Evolutionary conservation across 2,329 filamentous ascomycete species (phyloP), one percentile per base, ranked within the genome.

Genomic region (Pseudohalonectria lignicola): DNA sequence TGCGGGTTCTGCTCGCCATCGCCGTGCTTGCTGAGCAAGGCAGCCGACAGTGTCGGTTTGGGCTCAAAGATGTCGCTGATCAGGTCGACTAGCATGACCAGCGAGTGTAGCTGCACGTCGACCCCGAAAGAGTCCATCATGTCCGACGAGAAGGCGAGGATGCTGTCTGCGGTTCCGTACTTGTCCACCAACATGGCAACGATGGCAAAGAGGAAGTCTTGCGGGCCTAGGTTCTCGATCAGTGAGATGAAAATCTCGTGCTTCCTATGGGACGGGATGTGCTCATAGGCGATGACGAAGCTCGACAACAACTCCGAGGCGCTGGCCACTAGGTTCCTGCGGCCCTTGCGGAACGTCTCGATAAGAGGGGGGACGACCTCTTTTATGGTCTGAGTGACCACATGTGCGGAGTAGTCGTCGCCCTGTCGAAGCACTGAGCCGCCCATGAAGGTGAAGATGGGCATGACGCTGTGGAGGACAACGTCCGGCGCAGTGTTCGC

Each of bases 401-500:
- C 90, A 55, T 94, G 86, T 11, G 88, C 87, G 17, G 92, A 96
- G 62, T 95, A 96, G 49, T 96, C 90, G 51, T 98, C 93, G 49
- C 86, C 86, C 61, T 95, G 90, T 35, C 85, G 80, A 36, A 98
- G 71, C 16, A 95, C 81, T 4, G 86, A 94, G 31, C 82, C 83
- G 31, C 90, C 87, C 81, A 96, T 95, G 55, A 96, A 95, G 0
- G 92, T 96, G 62, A 98, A 98, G 37, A 98, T 90, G 11, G 92
- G 92, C 92, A 98, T 98, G 39, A 98, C 86, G 49, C 87, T 95
- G 61, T 98, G 90, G 41, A 98, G 70, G 3, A 98, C 86, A 34
- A 94, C 66, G 55, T 94, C 88, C 0, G 93, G 92, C 0, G 86
- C 86, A 47, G 88, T 84, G 29, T 82, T 82, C 17, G 92, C 90